Evolutionary conservation across 345 rosid genomes (phyloP).

Genomic region (Acer saccharum): DNA sequence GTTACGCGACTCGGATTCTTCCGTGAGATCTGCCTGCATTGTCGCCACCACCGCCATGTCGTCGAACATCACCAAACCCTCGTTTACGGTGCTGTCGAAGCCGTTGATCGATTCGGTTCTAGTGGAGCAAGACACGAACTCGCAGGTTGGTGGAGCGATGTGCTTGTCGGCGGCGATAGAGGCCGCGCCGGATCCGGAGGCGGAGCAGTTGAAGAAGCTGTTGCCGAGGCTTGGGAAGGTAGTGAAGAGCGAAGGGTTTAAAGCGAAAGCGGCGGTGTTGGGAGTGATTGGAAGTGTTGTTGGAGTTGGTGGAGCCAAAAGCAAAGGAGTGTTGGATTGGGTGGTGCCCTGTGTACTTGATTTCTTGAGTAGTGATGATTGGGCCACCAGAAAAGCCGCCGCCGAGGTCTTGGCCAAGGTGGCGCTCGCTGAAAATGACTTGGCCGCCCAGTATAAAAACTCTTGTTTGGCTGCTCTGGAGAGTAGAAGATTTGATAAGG

Average conservation of each 20-base stretch:
- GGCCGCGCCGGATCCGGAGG: slow-evolving; percentile 61
- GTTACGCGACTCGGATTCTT: slow-evolving; percentile 79
- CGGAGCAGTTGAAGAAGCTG: slow-evolving; percentile 59
- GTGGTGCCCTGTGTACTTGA: slow-evolving; percentile 61
- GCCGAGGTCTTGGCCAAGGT: slow-evolving; percentile 82
- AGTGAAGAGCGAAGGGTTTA: slow-evolving; percentile 68
- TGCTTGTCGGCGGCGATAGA: slow-evolving; percentile 81
- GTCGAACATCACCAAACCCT: slow-evolving; percentile 47
- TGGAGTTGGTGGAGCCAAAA: slow-evolving; percentile 54
- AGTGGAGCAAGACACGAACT: slow-evolving; percentile 67
- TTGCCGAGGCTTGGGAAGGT: slow-evolving; percentile 73
- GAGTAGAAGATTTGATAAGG: slow-evolving; percentile 86
- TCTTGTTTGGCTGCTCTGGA: slow-evolving; percentile 53
- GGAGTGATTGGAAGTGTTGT: slow-evolving; percentile 68
- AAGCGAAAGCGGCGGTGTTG: slow-evolving; percentile 70
- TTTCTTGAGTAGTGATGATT: slow-evolving; percentile 70
- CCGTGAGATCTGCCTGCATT: slow-evolving; percentile 84
- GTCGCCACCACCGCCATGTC: slow-evolving; percentile 74
- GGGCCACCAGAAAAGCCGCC: slow-evolving; percentile 89
- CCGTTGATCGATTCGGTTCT: slow-evolving; percentile 66
- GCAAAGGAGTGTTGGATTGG: slow-evolving; percentile 63
- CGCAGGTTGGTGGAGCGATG: slow-evolving; percentile 84
- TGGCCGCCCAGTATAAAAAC: slow-evolving; percentile 56
- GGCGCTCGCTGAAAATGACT: slow-evolving; percentile 56
- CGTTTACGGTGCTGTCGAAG: slow-evolving; percentile 58